Evolutionary conservation across 805 yeast species (phyloP).

Genomic region (Schizosaccharomyces cryophilus): DNA sequence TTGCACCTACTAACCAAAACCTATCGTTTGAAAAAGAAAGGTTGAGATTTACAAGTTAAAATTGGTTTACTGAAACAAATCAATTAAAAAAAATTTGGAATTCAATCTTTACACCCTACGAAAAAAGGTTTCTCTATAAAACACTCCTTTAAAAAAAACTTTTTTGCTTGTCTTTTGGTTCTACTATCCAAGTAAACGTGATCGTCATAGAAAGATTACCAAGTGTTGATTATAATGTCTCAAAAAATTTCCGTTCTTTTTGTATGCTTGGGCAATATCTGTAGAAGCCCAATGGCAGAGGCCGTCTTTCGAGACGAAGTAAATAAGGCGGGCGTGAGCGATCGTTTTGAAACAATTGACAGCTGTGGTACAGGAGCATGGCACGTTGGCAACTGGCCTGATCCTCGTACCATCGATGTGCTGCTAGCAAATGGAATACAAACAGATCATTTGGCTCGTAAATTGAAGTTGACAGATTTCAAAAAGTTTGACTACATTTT

Average conservation of each 20-base stretch:
- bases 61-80: too few relatives aligned
- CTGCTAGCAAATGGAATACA: slow-evolving; percentile 53
- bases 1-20: too few relatives aligned
- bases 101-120: too few relatives aligned
- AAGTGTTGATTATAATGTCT: too few relatives aligned
- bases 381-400: slow-evolving; percentile 68
- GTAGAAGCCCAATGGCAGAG: slow-evolving; percentile 89
- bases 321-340: slow-evolving; percentile 21
- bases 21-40: too few relatives aligned
- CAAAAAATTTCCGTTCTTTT: neutral
- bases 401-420: slow-evolving; percentile 40
- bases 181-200: too few relatives aligned
- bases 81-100: too few relatives aligned
- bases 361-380: slow-evolving; percentile 77
- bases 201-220: too few relatives aligned
- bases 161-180: too few relatives aligned
- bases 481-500: slow-evolving; percentile 29
- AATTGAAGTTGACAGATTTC: slow-evolving; percentile 24
- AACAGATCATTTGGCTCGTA: slow-evolving; percentile 52
- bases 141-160: too few relatives aligned
- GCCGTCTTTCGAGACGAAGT: slow-evolving; percentile 59
- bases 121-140: too few relatives aligned
- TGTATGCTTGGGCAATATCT: slow-evolving; percentile 18
- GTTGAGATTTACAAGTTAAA: too few relatives aligned
- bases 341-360: slow-evolving; percentile 34